Base-by-base conservation (phyloP, 306 rosid species). In the Corylus avellana region DNA sequence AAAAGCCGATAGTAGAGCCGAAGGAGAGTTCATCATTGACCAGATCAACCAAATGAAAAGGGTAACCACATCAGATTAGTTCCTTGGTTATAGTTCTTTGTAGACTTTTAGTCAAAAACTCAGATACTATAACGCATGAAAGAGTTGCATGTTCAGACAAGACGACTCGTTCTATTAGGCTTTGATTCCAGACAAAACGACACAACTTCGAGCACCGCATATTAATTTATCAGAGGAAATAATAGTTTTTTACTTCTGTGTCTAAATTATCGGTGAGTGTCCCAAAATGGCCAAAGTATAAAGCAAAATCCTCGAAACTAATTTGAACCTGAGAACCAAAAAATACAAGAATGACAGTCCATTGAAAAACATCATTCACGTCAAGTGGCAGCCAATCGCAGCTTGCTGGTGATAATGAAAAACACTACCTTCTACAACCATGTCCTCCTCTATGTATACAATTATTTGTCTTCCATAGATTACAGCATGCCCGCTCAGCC, bases 331-430 rank as follows among this genome's bases (percentile, higher is more conserved):
- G 37, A 7, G 18, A 83, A 71, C 70, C 77, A 44, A 73, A 44
- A 70, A 73, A 77, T 44, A 83, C 7, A 72, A 48, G 53, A 49
- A 42, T 20, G 53, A 39, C 74, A 62, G 81, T 78, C 72, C 64
- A 72, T 49, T 14, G 55, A 78, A 82, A 76, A 79, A 75, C 81
- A 77, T 53, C 35, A 80, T 20, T 81, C 73, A 73, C 73, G 70
- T 73, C 68, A 87, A 81, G 79, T 53, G 78, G 82, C 77, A 80
- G 70, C 80, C 77, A 82, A 82, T 74, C 84, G 53, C 64, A 22
- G 51, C 83, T 79, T 71, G 75, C 74, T 55, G 80, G 77, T 22
- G 78, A 79, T 86, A 70, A 63, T 51, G 57, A 77, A 32, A 84
- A 68, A 12, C 17, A 56, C 80, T 80, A 83, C 76, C 63, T 77